A percentile compares a stretch with the other conserved stretches of the same genome.
Evolutionary conservation across 495 filamentous ascomycete genomes (phyloP).

Genomic region (Hyaloscypha finlandica): DNA sequence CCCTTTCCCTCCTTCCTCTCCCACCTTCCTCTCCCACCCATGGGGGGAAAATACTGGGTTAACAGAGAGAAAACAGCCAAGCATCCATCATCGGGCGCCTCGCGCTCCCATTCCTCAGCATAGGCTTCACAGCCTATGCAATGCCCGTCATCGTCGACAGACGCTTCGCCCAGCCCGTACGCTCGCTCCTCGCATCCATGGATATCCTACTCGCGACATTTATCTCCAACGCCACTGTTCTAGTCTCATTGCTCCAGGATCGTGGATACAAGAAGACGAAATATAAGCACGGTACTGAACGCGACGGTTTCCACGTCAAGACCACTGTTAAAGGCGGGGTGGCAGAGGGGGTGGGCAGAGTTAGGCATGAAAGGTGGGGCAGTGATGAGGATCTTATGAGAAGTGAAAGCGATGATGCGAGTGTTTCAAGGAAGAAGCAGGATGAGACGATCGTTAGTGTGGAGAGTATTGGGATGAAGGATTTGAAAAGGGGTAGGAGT

Average conservation of each 20-base stretch:
- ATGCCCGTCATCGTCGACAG: conserved; percentile 64
- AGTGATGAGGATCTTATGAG: conserved; percentile 75
- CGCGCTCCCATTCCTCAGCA: conserved; percentile 22
- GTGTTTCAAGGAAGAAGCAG: background rate
- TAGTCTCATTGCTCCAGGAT: conserved; percentile 79
- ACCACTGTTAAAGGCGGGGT: conserved; percentile 33
- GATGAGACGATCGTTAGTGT: conserved; percentile 1
- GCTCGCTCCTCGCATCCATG: conserved; percentile 75
- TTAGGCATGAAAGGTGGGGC: conserved; percentile 59
- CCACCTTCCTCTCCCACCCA: background rate
- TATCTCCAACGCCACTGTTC: conserved; percentile 75
- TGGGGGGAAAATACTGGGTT: too few species aligned
- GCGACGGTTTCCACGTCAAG: background rate
- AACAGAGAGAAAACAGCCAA: conserved; percentile 21
- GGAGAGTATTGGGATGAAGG: conserved; percentile 13
- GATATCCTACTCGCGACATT: conserved; percentile 75
- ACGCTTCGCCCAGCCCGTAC: conserved; percentile 65
- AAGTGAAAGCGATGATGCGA: conserved; percentile 39
- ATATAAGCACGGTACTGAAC: conserved; percentile 53
- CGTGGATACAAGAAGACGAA: conserved; percentile 75
- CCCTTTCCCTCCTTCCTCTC: conserved; percentile 34
- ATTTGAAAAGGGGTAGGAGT: background rate
- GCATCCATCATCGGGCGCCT: conserved; percentile 21
- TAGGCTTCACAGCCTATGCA: conserved; percentile 46
- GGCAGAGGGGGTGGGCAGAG: conserved; percentile 35